A percentile compares a stretch with the other conserved stretches of the same genome.
Evolutionary conservation across 1,139 yeast genomes (phyloP).

Genomic region (Yamadazyma jaroonii): DNA sequence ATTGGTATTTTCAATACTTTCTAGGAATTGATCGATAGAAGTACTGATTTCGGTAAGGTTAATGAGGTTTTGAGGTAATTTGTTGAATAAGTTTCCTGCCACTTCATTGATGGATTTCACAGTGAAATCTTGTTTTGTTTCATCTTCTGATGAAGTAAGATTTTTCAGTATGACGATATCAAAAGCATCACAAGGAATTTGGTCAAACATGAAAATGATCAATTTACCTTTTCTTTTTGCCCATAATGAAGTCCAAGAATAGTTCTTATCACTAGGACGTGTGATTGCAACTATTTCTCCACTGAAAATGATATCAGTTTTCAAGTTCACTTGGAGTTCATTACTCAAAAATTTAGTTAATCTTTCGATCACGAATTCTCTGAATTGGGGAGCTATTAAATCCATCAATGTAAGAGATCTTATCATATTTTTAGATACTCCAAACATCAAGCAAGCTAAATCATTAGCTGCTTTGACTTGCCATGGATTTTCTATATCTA

Average conservation of each 20-base stretch:
- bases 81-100: slow-evolving; percentile 35
- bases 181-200: slow-evolving; percentile 78
- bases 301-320: slow-evolving; percentile 37
- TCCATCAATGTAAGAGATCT: slow-evolving; percentile 67
- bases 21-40: slow-evolving; percentile 10
- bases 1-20: slow-evolving; percentile 2
- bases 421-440: slow-evolving; percentile 66
- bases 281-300: slow-evolving; percentile 60
- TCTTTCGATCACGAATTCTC: slow-evolving; percentile 61
- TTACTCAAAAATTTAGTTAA: slow-evolving; percentile 26
- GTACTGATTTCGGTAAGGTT: slow-evolving; percentile 6
- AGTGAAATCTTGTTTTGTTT: slow-evolving; percentile 13
- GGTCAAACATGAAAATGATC: slow-evolving; percentile 83
- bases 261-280: slow-evolving; percentile 46
- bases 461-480: slow-evolving; percentile 81
- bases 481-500: slow-evolving; percentile 77
- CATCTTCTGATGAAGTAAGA: slow-evolving; percentile 4
- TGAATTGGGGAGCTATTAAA: slow-evolving; percentile 70
- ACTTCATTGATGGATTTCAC: slow-evolving; percentile 38
- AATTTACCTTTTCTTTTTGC: slow-evolving; percentile 71
- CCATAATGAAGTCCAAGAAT: slow-evolving; percentile 85
- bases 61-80: slow-evolving; percentile 11
- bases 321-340: slow-evolving; percentile 9
- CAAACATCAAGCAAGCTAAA: slow-evolving; percentile 84
- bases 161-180: slow-evolving; percentile 51